Evolutionary conservation across 805 yeast genomes (phyloP).

Genomic region (Candida taoyuanica): DNA sequence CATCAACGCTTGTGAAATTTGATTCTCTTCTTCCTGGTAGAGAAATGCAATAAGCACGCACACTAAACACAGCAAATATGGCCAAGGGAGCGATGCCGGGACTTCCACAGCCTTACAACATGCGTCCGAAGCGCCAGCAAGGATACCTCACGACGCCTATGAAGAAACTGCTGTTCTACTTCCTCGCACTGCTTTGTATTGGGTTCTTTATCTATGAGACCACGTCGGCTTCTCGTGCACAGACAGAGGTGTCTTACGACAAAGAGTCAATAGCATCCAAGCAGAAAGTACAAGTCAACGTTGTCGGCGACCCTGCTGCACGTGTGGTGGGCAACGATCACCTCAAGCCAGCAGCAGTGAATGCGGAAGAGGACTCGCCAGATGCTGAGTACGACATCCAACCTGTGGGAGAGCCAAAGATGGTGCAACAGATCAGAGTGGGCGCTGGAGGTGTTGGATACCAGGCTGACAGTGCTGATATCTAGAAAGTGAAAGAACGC

Average conservation of each 20-base stretch:
- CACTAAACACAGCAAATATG: slow-evolving; percentile 16
- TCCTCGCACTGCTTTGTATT: slow-evolving; percentile 30
- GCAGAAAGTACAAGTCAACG: neutral
- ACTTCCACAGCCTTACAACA: slow-evolving; percentile 41
- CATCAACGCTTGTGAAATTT: too few relatives aligned
- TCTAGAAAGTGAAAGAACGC: too few relatives aligned
- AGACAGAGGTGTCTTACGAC: slow-evolving; percentile 26
- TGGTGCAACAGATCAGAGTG: slow-evolving; percentile 9
- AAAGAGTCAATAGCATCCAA: slow-evolving; percentile 5
- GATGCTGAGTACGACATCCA: slow-evolving; percentile 3
- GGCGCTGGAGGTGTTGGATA: slow-evolving; percentile 12
- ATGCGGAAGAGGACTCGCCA: neutral
- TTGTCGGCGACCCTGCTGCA: neutral
- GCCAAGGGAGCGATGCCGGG: slow-evolving; percentile 33
- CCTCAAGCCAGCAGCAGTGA: too few relatives aligned
- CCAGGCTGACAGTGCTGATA: slow-evolving; percentile 1
- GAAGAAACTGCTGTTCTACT: slow-evolving; percentile 40
- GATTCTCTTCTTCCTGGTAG: too few relatives aligned
- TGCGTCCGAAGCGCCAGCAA: slow-evolving; percentile 27
- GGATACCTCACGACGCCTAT: slow-evolving; percentile 41
- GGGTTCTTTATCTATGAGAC: slow-evolving; percentile 30
- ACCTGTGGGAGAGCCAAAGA: slow-evolving; percentile 9
- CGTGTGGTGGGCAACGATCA: too few relatives aligned
- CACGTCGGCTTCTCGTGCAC: slow-evolving; percentile 20
- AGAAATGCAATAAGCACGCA: neutral